These are phyloP conservation scores for Aureobasidium mangrovei DNA, from an alignment of 2,329 filamentous ascomycete genomes.

Conservation along the genomic window DNA sequence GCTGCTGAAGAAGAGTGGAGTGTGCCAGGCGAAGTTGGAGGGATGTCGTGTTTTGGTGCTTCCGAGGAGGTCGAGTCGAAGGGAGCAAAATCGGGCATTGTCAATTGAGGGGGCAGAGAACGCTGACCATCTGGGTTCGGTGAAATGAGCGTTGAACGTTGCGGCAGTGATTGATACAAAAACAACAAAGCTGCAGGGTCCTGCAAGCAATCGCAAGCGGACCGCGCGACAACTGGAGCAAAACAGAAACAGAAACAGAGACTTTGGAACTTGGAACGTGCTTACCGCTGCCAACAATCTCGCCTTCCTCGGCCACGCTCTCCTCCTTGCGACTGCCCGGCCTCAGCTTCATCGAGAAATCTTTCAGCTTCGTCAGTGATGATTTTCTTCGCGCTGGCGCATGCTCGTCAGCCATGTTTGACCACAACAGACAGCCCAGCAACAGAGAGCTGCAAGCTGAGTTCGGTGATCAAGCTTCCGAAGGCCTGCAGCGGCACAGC, in stretches of 20 bases:
- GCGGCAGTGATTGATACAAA: slow-evolving; percentile 7
- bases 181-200: slow-evolving; percentile 6
- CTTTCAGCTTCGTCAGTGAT: not conserved
- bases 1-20: not conserved
- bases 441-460: not conserved
- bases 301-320: slow-evolving; percentile 4
- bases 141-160: slow-evolving; percentile 12
- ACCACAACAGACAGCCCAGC: not conserved
- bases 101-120: slow-evolving; percentile 6
- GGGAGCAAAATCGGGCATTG: slow-evolving; percentile 8
- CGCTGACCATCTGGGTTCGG: slow-evolving; percentile 6
- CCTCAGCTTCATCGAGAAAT: not conserved
- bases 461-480: not conserved
- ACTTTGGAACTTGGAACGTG: slow-evolving; percentile 2
- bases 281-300: slow-evolving; percentile 10
- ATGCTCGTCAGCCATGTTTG: slow-evolving; percentile 3
- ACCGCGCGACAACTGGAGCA: slow-evolving; percentile 1
- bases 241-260: no score
- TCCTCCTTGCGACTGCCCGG: not conserved
- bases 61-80: not conserved
- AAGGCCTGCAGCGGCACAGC: not conserved
- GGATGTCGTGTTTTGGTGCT: not conserved
- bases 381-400: slow-evolving; percentile 3
- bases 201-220: slow-evolving; percentile 4
- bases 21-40: not conserved